Evolutionary conservation across 257 asterid genomes (phyloP).

Genomic region (Solanum corneliomulleri): DNA sequence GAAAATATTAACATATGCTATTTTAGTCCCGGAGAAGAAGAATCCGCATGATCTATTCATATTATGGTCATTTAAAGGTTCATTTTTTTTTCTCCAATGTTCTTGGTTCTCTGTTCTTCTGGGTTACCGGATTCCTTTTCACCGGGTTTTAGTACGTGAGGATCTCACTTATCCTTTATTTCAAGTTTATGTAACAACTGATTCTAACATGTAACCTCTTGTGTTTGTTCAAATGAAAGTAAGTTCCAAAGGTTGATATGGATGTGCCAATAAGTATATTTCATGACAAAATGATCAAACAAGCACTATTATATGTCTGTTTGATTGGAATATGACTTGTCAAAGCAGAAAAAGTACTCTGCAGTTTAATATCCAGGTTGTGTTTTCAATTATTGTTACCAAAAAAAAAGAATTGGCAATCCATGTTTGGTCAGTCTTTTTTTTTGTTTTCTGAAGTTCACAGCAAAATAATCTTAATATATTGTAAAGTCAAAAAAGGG

Average conservation of each 20-base stretch:
- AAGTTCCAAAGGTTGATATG: neutral
- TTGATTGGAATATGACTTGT: neutral
- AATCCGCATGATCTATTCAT: conserved; percentile 18
- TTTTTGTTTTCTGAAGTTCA: neutral
- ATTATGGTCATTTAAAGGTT: neutral
- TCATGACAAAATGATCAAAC: neutral
- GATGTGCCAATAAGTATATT: neutral
- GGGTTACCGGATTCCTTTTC: conserved; percentile 10
- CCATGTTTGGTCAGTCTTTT: neutral
- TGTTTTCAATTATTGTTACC: neutral
- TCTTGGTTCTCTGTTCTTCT: conserved; percentile 13
- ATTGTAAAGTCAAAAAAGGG: conserved; percentile 16
- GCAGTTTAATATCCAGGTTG: neutral
- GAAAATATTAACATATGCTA: neutral
- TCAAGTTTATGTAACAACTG: neutral
- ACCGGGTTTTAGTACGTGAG: neutral
- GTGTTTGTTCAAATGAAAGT: neutral
- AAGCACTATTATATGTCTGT: neutral
- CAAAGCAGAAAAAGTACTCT: neutral
- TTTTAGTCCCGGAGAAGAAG: conserved; percentile 19
- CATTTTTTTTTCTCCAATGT: neutral
- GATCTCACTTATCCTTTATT: neutral
- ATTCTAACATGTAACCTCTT: neutral
- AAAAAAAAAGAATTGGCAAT: neutral
- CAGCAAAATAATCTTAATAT: neutral